Conservation (phyloP, 1,139 yeast species). For the Magnusiomyces clavatus region DNA sequence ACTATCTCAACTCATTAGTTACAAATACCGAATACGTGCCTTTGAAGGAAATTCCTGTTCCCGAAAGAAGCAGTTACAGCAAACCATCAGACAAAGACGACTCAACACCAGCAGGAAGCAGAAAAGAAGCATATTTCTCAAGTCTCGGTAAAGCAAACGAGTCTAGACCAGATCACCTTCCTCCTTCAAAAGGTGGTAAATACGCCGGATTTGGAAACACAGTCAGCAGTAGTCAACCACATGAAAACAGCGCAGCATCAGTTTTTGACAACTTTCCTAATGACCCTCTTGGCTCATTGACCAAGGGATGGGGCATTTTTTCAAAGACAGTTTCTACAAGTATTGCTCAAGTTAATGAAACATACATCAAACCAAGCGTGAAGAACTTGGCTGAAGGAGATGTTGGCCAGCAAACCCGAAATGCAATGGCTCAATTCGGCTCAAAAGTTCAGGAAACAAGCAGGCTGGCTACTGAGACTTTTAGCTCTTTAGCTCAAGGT, state of each 20-base stretch:
- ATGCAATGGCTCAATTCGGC: constrained; percentile 94
- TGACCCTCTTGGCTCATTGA: constrained; percentile 83
- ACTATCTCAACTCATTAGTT: constrained; percentile 62
- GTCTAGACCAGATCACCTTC: constrained; percentile 65
- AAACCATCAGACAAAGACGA: constrained; percentile 2
- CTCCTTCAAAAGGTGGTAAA: constrained; percentile 93
- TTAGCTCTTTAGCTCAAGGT: constrained; percentile 47
- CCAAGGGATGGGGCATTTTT: constrained; percentile 92
- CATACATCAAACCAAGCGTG: constrained; percentile 82
- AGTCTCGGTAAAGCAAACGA: constrained; percentile 67
- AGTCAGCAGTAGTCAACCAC: constrained; percentile 42
- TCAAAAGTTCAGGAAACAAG: constrained; percentile 90
- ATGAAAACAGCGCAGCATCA: constrained; percentile 24
- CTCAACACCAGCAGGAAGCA: constrained; percentile 23
- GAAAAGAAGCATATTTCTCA: constrained; percentile 78
- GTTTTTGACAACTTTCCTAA: constrained; percentile 68
- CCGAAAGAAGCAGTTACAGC: background rate
- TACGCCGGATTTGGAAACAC: constrained; percentile 87
- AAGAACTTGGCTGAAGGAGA: constrained; percentile 78
- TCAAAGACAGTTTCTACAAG: constrained; percentile 77
- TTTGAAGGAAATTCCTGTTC: constrained; percentile 49
- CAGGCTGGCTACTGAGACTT: constrained; percentile 49
- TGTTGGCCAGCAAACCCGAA: constrained; percentile 66
- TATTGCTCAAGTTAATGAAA: constrained; percentile 75
- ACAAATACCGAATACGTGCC: constrained; percentile 69